Percentiles rank a stretch among this genome's conserved stretches.
Conservation (phyloP, 257 asterid genomes). For the Petrea volubilis region DNA sequence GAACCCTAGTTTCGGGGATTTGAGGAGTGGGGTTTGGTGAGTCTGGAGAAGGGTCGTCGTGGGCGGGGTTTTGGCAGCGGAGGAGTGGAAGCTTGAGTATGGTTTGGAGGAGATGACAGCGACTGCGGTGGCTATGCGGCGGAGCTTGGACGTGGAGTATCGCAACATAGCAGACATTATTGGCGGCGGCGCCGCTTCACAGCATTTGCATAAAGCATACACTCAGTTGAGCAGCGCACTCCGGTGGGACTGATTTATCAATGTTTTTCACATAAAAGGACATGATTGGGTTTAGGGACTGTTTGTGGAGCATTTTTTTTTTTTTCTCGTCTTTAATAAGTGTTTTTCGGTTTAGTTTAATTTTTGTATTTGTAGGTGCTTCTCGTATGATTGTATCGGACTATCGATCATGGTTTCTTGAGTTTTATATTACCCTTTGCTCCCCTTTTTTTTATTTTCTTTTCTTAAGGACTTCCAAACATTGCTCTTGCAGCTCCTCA, state of each 20-base stretch:
- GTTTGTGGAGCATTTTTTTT: not conserved
- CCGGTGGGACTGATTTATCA: not conserved
- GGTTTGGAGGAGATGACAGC: conserved; percentile 16
- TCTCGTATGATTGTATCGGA: too few relatives aligned
- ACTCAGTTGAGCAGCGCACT: not conserved
- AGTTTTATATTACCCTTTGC: too few relatives aligned
- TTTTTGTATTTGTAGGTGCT: too few relatives aligned
- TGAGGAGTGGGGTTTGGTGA: conserved; percentile 25
- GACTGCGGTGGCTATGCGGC: conserved; percentile 34
- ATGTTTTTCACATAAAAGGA: not conserved
- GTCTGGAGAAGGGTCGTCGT: conserved; percentile 8
- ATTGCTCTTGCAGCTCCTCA: too few relatives aligned
- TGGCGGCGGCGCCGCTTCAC: conserved; percentile 31
- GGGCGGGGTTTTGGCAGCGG: conserved; percentile 25
- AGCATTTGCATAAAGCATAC: not conserved
- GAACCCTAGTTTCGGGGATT: conserved; percentile 37
- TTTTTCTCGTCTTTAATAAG: not conserved
- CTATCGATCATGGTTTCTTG: too few relatives aligned
- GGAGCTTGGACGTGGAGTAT: conserved; percentile 51
- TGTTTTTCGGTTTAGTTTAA: too few relatives aligned
- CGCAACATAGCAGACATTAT: conserved; percentile 56
- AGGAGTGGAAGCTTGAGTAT: conserved; percentile 32
- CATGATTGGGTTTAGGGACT: too few relatives aligned
- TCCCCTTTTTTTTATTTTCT: too few relatives aligned
- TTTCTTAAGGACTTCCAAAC: too few relatives aligned